These are phyloP conservation scores for Boletus patriciae DNA, from an alignment of 768 basidiomycete species.

Conservation along the genomic window DNA sequence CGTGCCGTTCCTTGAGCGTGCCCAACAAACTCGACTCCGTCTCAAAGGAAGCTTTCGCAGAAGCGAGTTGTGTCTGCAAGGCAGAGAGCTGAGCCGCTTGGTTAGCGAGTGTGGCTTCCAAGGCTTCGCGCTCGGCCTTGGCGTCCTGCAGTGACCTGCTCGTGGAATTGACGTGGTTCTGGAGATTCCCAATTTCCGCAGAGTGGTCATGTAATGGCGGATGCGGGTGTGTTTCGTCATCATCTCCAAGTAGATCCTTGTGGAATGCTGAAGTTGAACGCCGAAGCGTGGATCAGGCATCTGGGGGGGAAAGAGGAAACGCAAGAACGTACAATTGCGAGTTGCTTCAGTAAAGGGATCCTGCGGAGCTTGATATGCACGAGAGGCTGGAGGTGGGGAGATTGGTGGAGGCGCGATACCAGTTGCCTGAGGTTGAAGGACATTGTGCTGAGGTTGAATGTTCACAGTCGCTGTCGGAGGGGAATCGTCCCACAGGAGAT, in stretches of 20 bases:
- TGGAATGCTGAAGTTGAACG: constrained; percentile 17
- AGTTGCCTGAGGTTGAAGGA: constrained; percentile 39
- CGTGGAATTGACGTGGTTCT: constrained; percentile 83
- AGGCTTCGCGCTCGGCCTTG: constrained; percentile 60
- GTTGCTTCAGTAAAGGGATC: constrained; percentile 53
- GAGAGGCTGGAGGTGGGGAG: constrained; percentile 30
- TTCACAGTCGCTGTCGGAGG: constrained; percentile 43
- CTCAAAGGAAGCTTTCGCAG: constrained; percentile 83
- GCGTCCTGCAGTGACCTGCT: constrained; percentile 65
- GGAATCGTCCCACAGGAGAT: constrained; percentile 56
- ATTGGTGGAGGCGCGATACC: constrained; percentile 30
- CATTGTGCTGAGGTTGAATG: constrained; percentile 29
- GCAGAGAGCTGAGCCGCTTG: constrained; percentile 76
- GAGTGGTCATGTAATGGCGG: constrained; percentile 68
- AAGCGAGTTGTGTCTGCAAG: constrained; percentile 79
- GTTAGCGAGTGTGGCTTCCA: constrained; percentile 64
- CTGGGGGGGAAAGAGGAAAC: background rate
- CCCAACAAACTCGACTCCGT: constrained; percentile 72
- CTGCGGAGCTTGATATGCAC: constrained; percentile 21
- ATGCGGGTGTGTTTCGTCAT: constrained; percentile 49
- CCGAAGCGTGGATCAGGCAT: constrained; percentile 8
- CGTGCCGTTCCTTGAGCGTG: constrained; percentile 66
- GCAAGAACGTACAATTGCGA: constrained; percentile 22
- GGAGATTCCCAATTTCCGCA: constrained; percentile 83
- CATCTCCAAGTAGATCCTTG: constrained; percentile 72